Conservation (phyloP, 768 basidiomycete genomes). For the Albatrellus ellisii region DNA sequence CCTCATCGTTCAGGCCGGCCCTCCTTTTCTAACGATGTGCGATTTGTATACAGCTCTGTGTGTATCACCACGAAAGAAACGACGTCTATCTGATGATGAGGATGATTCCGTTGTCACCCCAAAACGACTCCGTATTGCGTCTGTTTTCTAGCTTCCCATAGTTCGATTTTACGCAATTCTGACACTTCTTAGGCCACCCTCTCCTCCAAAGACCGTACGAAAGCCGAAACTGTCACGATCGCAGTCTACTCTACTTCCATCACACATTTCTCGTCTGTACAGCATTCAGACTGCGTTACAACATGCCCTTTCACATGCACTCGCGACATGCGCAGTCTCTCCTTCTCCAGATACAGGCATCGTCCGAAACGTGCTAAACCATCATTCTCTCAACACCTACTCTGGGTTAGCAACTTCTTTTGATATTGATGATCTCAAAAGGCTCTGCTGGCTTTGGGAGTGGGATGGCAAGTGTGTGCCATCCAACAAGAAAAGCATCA, state of each 20-base stretch:
- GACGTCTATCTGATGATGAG: conserved; percentile 34
- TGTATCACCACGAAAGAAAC: conserved; percentile 62
- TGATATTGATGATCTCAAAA: conserved; percentile 52
- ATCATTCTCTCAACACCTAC: conserved; percentile 58
- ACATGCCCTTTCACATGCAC: conserved; percentile 73
- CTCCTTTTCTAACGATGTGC: conserved; percentile 27
- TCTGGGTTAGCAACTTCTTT: conserved; percentile 52
- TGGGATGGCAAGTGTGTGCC: no score
- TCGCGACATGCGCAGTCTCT: conserved; percentile 71
- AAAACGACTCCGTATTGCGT: conserved; percentile 54
- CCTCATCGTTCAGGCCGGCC: background rate
- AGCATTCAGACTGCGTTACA: conserved; percentile 59
- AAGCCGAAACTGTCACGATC: conserved; percentile 19
- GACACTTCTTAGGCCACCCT: conserved; percentile 31
- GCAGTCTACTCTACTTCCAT: conserved; percentile 30
- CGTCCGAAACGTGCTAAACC: conserved; percentile 68
- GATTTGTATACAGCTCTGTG: conserved; percentile 48
- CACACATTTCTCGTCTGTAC: conserved; percentile 46
- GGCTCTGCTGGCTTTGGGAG: conserved; percentile 85
- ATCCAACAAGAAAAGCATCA: conserved; percentile 17
- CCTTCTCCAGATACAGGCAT: conserved; percentile 65
- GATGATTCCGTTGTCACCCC: conserved; percentile 48
- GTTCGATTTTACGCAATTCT: conserved; percentile 3
- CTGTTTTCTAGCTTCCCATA: conserved; percentile 15
- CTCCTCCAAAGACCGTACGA: conserved; percentile 38